Evolutionary conservation across 2,329 filamentous ascomycete species (phyloP).

Genomic region (Colletotrichum melonis): DNA sequence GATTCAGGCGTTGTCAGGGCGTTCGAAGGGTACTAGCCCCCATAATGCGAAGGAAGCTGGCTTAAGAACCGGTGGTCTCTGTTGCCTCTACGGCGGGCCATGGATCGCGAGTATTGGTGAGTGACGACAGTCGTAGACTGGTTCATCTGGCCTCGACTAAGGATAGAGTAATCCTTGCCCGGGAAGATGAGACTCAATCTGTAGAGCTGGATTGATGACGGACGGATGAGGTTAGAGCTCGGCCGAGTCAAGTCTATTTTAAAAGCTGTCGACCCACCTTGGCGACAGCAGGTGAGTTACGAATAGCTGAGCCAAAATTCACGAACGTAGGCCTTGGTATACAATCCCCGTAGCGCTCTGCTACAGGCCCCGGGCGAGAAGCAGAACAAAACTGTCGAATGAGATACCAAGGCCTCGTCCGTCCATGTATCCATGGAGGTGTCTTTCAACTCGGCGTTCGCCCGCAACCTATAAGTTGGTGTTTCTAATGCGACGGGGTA

Average conservation of each 20-base stretch:
- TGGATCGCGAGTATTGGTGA: neutral
- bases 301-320: neutral
- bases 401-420: neutral
- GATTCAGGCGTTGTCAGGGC: neutral
- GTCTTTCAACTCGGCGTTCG: neutral
- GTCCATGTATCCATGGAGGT: neutral
- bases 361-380: neutral
- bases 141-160: neutral
- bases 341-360: neutral
- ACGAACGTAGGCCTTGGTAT: neutral
- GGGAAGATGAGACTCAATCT: neutral
- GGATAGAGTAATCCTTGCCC: neutral
- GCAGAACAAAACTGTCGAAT: neutral
- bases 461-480: neutral
- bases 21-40: conserved; percentile 2
- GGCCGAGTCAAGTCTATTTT: conserved; percentile 20
- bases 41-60: conserved; percentile 15
- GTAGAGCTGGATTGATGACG: conserved; percentile 2
- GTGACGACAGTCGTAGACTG: neutral
- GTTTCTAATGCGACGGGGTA: neutral
- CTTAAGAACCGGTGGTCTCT: neutral
- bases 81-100: neutral
- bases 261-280: conserved; percentile 1
- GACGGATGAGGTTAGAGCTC: neutral
- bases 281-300: neutral